phyloP scores from a whole-genome alignment of 305 asterid genomes.

The Plantago coronopus region DNA sequence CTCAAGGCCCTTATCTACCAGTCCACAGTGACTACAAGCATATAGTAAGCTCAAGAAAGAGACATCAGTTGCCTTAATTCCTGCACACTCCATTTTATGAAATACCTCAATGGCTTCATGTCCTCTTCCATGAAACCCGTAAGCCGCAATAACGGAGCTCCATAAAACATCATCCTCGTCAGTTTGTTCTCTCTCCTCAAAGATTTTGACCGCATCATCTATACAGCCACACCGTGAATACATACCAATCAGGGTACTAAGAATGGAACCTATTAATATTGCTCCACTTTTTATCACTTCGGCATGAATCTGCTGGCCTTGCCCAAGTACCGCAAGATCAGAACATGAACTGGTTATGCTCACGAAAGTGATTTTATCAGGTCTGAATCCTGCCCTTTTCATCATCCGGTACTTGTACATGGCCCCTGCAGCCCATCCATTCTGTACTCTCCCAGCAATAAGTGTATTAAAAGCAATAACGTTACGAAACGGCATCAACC shows the following conservation, averaged over 20 bases:
- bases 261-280: slow-evolving; percentile 43
- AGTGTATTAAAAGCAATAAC: slow-evolving; percentile 64
- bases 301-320: slow-evolving; percentile 84
- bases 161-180: slow-evolving; percentile 59
- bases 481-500: slow-evolving; percentile 50
- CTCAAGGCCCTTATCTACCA: slow-evolving; percentile 67
- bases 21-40: slow-evolving; percentile 86
- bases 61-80: slow-evolving; percentile 55
- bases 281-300: slow-evolving; percentile 74
- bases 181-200: slow-evolving; percentile 40
- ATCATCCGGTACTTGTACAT: slow-evolving; percentile 55
- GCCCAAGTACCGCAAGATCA: slow-evolving; percentile 74
- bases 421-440: slow-evolving; percentile 54
- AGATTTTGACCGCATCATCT: slow-evolving; percentile 59
- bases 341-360: slow-evolving; percentile 74
- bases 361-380: slow-evolving; percentile 78
- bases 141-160: slow-evolving; percentile 91
- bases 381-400: slow-evolving; percentile 55
- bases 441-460: slow-evolving; percentile 77
- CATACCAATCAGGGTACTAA: slow-evolving; percentile 79
- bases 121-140: slow-evolving; percentile 87
- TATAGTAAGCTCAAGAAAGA: slow-evolving; percentile 81
- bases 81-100: slow-evolving; percentile 53
- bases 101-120: slow-evolving; percentile 59
- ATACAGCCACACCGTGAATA: slow-evolving; percentile 86